Evolutionary conservation across 2,329 filamentous ascomycete species (phyloP).

Genomic region (Xylaria digitata): DNA sequence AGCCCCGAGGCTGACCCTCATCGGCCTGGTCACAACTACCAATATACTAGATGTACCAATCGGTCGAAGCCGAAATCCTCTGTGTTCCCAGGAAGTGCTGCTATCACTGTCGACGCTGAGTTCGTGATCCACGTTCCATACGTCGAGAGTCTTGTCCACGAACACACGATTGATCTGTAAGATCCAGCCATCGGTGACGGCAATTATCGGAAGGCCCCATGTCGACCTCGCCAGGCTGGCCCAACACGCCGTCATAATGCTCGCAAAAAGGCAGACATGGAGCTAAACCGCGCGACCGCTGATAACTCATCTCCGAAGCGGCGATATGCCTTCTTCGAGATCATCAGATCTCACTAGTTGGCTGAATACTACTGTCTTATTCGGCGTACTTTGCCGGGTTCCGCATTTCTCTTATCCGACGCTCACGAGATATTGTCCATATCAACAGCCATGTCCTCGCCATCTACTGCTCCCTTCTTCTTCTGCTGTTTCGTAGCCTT

Average conservation of each 20-base stretch:
- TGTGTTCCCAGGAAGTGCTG: too few relatives aligned
- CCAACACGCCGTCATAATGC: neutral
- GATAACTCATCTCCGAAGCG: neutral
- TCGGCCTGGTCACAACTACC: neutral
- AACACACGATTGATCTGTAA: neutral
- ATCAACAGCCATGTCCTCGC: constrained; percentile 43
- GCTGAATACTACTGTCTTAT: neutral
- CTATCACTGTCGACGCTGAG: neutral
- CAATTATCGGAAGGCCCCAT: neutral
- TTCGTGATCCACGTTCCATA: neutral
- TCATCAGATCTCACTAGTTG: neutral
- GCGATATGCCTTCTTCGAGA: neutral
- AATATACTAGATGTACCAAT: constrained; percentile 8
- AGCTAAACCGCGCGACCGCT: too few relatives aligned
- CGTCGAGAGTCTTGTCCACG: neutral
- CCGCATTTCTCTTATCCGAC: neutral
- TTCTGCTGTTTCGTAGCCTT: constrained; percentile 23
- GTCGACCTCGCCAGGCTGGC: neutral
- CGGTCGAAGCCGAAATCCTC: neutral
- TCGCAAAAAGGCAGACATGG: neutral
- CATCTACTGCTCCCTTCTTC: constrained; percentile 4
- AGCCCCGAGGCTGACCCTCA: neutral
- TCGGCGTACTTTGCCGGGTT: neutral
- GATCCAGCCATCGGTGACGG: neutral
- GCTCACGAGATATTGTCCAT: constrained; percentile 43